These are phyloP conservation scores for Acorus calamus DNA, from an alignment of 106 monocot genomes.

Conservation along the genomic window DNA sequence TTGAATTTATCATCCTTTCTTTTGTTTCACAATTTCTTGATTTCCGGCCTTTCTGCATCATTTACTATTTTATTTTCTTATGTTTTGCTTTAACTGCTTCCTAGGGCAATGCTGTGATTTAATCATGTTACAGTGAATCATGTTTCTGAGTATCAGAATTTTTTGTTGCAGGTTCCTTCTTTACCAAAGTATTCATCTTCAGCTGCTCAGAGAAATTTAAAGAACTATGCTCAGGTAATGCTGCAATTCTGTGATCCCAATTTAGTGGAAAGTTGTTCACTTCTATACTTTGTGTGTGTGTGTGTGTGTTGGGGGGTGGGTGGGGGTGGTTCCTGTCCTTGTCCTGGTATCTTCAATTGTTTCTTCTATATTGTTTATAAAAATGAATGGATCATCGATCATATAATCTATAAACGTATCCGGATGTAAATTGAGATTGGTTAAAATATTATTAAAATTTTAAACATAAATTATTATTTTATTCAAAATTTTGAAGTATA, in stretches of 20 bases:
- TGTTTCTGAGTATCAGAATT: not conserved
- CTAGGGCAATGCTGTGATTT: not conserved
- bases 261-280: no score
- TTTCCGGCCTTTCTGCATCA: not conserved
- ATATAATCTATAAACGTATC: no score
- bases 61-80: not conserved
- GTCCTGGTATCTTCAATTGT: no score
- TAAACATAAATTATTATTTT: no score
- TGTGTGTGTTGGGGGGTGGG: no score
- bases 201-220: slow-evolving; percentile 72
- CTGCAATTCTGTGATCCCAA: not conserved
- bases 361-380: no score
- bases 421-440: no score
- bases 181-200: slow-evolving; percentile 89
- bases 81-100: not conserved
- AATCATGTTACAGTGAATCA: not conserved
- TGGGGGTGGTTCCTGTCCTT: no score
- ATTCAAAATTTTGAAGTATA: no score
- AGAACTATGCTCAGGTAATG: slow-evolving; percentile 74
- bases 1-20: not conserved
- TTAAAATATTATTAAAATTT: no score
- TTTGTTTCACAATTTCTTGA: not conserved
- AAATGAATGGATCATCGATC: no score
- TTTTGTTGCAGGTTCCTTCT: slow-evolving; percentile 39
- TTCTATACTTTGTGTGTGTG: no score